A percentile compares a stretch with the other conserved stretches of the same genome.
phyloP scores from a whole-genome alignment of 2,329 filamentous ascomycete species.

The Colletotrichum chlorophyti region DNA sequence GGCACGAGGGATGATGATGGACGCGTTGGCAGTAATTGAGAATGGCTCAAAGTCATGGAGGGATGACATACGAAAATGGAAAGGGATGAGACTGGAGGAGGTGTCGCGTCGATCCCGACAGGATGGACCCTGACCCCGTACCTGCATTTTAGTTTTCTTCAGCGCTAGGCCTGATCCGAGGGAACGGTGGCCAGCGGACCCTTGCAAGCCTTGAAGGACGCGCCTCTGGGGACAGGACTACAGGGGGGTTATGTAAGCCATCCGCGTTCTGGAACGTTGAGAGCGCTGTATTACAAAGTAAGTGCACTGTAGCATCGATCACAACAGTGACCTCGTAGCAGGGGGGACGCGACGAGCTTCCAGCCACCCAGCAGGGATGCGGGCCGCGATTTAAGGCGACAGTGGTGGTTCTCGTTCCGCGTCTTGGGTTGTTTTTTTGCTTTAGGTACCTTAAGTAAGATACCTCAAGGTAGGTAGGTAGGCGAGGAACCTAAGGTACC shows the following conservation, averaged over 20 bases:
- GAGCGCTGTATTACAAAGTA: no score
- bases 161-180: conserved; percentile 24
- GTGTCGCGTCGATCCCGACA: conserved; percentile 24
- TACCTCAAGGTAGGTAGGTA: no score
- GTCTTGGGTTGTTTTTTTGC: not conserved
- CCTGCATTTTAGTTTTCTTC: conserved; percentile 27
- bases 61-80: not conserved
- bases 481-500: no score
- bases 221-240: conserved; percentile 21
- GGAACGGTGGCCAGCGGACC: conserved; percentile 10
- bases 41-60: not conserved
- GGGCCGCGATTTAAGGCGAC: conserved; percentile 4
- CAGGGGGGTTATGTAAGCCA: conserved; percentile 13
- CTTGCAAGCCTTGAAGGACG: conserved; percentile 20
- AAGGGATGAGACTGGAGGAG: not conserved
- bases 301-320: not conserved
- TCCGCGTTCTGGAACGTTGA: conserved; percentile 10
- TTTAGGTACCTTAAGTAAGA: not conserved
- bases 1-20: no score
- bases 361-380: conserved; percentile 20
- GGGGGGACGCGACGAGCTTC: conserved; percentile 23
- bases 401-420: not conserved
- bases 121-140: conserved; percentile 23
- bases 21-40: no score
- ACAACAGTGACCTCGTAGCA: not conserved